Evolutionary conservation across 2,329 filamentous ascomycete genomes (phyloP), one percentile per base, ranked within the genome.

Genomic region (Polychaeton citri): DNA sequence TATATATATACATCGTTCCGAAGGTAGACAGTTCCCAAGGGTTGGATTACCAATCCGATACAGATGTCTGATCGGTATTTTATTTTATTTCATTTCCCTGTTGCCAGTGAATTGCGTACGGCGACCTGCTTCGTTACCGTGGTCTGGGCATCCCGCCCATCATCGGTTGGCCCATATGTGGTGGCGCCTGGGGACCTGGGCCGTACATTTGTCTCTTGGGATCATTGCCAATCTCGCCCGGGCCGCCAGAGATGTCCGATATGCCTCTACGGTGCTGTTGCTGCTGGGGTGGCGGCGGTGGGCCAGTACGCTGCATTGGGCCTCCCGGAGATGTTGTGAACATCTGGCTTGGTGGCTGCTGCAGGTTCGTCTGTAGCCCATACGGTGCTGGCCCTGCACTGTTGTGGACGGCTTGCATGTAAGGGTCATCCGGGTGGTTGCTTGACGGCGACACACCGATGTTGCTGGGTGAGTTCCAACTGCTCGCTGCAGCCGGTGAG

Each of bases 391-490:
- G 52, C 5, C 19, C 58, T 50, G 20, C 57, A 43, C 50, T 61
- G 34, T 49, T 60, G 50, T 65, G 51, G 49, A 64, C 47, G 52
- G 64, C 47, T 43, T 68, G 49, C 38, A 62, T 53, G 40, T 66
- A 68, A 28, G 65, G 61, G 20, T 68, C 64, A 15, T 63, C 57
- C 10, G 63, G 53, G 3, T 47, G 47, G 20, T 51, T 59, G 32
- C 64, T 63, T 5, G 72, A 68, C 1, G 74, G 67, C 7, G 72
- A 69, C 32, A 76, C 71, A 24, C 69, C 71, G 31, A 75, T 64
- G 39, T 72, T 69, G 33, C 65, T 66, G 0, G 75, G 74, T 8
- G 74, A 78, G 49, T 77, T 73, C 74, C 75, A 79, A 43, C 72
- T 76, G 47, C 64, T 75, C 39, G 64, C 66, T 2, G 69, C 68